Conservation (phyloP, 2,329 filamentous ascomycete species). For the Beauveria asiatica region DNA sequence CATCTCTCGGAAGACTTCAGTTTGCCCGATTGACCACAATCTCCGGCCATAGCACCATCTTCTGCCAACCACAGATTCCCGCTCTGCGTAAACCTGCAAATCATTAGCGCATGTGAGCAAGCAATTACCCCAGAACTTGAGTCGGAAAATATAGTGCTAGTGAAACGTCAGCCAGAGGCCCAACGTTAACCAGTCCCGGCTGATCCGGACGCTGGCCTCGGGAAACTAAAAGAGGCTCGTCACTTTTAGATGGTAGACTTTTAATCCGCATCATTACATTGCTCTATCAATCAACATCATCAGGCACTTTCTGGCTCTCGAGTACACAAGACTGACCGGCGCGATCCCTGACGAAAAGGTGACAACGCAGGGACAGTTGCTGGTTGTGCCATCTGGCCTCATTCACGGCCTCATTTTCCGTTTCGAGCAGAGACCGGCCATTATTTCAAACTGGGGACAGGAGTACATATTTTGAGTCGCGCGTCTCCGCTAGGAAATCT, state of each 20-base stretch:
- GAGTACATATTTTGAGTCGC: too few relatives aligned
- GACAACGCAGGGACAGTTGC: not conserved
- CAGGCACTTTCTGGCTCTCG: not conserved
- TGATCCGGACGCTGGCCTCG: not conserved
- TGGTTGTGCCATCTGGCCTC: not conserved
- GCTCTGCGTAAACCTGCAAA: not conserved
- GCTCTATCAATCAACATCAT: not conserved
- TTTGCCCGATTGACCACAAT: not conserved
- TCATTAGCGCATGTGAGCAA: not conserved
- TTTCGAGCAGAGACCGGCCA: too few relatives aligned
- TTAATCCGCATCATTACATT: not conserved
- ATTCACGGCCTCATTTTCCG: not conserved
- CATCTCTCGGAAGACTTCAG: not conserved
- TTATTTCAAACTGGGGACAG: too few relatives aligned
- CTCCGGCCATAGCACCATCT: not conserved
- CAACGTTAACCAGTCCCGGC: constrained; percentile 7
- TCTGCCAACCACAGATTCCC: too few relatives aligned
- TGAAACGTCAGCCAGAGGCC: not conserved
- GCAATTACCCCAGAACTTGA: not conserved
- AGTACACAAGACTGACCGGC: too few relatives aligned
- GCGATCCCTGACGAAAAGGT: not conserved
- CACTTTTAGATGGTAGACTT: not conserved
- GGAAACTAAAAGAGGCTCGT: not conserved
- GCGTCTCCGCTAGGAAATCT: not conserved
- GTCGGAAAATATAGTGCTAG: not conserved